Conservation (phyloP, 2,329 filamentous ascomycete species). For the Biscogniauxia marginata region DNA sequence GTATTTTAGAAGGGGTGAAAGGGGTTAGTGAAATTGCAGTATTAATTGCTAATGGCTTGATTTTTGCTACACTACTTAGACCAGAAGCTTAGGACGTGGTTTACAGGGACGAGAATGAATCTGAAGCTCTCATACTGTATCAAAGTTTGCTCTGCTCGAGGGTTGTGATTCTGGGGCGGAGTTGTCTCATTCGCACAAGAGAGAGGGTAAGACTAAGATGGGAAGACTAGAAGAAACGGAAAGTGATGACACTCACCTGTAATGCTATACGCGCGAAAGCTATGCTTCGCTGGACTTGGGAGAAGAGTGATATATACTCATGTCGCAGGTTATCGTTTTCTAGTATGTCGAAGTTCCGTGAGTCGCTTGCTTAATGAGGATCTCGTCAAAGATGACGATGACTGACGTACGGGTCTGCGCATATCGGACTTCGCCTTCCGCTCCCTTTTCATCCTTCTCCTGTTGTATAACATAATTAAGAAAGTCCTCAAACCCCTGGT, state of each 20-base stretch:
- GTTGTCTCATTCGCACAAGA: neutral
- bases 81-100: neutral
- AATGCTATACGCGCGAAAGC: slow-evolving; percentile 74
- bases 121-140: neutral
- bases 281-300: slow-evolving; percentile 62
- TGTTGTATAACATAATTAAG: slow-evolving; percentile 60
- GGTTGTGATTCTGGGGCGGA: neutral
- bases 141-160: neutral
- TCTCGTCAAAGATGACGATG: neutral
- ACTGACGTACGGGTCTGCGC: slow-evolving; percentile 66
- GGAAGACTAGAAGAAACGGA: neutral
- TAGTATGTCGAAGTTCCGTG: slow-evolving; percentile 27
- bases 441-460: slow-evolving; percentile 40
- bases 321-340: slow-evolving; percentile 79
- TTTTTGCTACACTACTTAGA: neutral
- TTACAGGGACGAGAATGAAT: neutral
- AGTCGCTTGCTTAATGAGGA: neutral
- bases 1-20: slow-evolving; percentile 8
- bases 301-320: slow-evolving; percentile 66
- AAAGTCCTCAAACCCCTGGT: slow-evolving; percentile 61
- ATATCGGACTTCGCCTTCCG: slow-evolving; percentile 59
- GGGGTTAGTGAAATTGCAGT: neutral
- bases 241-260: neutral
- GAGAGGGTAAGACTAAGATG: neutral
- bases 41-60: neutral